These are phyloP conservation scores for Limonium bicolor DNA, from an alignment of 148 eudicot species.

Conservation along the genomic window DNA sequence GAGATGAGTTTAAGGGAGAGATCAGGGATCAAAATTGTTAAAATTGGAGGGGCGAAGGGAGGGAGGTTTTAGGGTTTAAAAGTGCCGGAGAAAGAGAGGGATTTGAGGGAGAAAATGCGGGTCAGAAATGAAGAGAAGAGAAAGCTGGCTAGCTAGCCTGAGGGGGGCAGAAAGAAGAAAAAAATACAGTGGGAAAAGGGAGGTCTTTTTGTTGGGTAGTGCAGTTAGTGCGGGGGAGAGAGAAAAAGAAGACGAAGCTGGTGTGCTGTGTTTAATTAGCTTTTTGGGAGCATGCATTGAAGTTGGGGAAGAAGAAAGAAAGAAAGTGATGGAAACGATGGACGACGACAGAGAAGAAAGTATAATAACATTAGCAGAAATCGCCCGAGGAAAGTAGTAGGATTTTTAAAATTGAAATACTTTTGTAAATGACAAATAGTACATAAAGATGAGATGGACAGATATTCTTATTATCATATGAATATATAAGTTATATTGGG, in stretches of 20 bases:
- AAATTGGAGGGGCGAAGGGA: no score
- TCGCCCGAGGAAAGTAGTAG: no score
- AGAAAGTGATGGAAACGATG: background rate
- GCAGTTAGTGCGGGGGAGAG: background rate
- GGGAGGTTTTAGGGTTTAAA: constrained; percentile 6
- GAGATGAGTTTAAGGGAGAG: constrained; percentile 9
- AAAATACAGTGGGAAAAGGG: constrained; percentile 3
- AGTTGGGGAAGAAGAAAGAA: background rate
- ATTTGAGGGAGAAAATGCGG: constrained; percentile 1
- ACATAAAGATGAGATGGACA: no score
- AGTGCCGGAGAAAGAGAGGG: background rate
- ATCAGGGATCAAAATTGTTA: constrained; percentile 2
- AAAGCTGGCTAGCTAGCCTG: constrained; percentile 5
- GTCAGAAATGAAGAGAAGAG: background rate
- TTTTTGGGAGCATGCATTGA: constrained; percentile 10
- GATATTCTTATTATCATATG: no score
- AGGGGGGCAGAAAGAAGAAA: background rate
- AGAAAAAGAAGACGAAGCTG: constrained; percentile 3
- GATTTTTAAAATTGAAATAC: no score
- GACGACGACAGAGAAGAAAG: no score
- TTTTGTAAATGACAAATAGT: no score
- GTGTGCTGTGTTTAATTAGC: constrained; percentile 10
- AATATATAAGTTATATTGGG: no score
- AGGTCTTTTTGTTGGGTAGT: no score
- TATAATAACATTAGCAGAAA: no score